Percentiles rank a stretch among this genome's conserved stretches.
Conservation (phyloP, 768 basidiomycete genomes). For the Cystofilobasidium macerans region DNA sequence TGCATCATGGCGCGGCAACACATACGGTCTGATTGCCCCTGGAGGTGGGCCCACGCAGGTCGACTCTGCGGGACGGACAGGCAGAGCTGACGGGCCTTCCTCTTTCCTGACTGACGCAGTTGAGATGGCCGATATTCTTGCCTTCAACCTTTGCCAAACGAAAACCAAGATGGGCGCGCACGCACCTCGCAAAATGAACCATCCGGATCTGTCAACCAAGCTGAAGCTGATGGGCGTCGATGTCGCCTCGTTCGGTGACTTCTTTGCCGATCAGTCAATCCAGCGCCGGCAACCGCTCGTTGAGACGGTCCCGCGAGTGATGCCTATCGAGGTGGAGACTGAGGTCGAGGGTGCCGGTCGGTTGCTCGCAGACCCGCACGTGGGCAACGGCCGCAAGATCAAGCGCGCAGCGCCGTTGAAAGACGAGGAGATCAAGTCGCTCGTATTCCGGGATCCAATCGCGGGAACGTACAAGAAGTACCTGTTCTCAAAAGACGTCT, state of each 20-base stretch:
- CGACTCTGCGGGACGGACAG: too few species aligned
- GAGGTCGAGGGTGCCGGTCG: background rate
- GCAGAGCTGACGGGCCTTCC: background rate
- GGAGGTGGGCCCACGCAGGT: constrained; percentile 39
- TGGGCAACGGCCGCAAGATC: constrained; percentile 14
- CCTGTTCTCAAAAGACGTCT: constrained; percentile 52
- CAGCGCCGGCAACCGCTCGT: constrained; percentile 22
- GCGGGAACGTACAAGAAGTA: constrained; percentile 64
- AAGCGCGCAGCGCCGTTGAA: constrained; percentile 5
- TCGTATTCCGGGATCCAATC: constrained; percentile 61
- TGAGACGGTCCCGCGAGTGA: constrained; percentile 24
- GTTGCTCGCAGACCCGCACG: background rate
- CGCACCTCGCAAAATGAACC: constrained; percentile 46
- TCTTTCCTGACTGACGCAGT: constrained; percentile 37
- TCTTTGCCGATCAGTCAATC: constrained; percentile 48
- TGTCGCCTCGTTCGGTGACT: constrained; percentile 62
- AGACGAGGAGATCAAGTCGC: constrained; percentile 44
- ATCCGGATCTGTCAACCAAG: constrained; percentile 60
- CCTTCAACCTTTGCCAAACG: constrained; percentile 59
- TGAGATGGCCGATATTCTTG: constrained; percentile 64
- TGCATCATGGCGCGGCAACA: constrained; percentile 52
- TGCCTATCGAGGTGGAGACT: constrained; percentile 4
- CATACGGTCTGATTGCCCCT: constrained; percentile 62
- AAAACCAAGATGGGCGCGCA: constrained; percentile 42
- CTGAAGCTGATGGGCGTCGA: constrained; percentile 56